Percentiles rank a stretch among this genome's conserved stretches.
Evolutionary conservation across 2,329 filamentous ascomycete genomes (phyloP).

Genomic region (Fusarium sp.): DNA sequence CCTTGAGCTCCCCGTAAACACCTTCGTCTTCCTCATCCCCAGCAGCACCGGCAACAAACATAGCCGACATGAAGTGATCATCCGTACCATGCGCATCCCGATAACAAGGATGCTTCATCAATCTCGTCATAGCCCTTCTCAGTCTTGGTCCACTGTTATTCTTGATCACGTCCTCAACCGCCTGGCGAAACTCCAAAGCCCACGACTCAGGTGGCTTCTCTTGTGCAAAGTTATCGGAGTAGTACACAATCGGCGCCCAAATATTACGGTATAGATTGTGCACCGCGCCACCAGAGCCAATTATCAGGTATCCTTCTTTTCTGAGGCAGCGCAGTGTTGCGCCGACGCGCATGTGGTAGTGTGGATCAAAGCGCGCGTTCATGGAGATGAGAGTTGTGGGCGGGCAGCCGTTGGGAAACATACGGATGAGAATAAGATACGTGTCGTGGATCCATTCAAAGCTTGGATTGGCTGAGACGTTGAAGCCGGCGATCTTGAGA

Average conservation of each 20-base stretch:
- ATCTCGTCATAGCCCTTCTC: slow-evolving; percentile 65
- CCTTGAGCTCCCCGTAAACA: slow-evolving; percentile 58
- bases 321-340: slow-evolving; percentile 21
- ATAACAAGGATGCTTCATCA: slow-evolving; percentile 77
- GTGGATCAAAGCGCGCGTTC: slow-evolving; percentile 42
- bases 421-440: slow-evolving; percentile 74
- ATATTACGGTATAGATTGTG: slow-evolving; percentile 77
- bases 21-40: slow-evolving; percentile 60
- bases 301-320: slow-evolving; percentile 58
- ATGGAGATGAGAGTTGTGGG: slow-evolving; percentile 64
- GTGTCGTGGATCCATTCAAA: slow-evolving; percentile 82
- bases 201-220: slow-evolving; percentile 53
- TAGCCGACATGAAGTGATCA: slow-evolving; percentile 75
- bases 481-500: slow-evolving; percentile 64
- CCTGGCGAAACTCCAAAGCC: slow-evolving; percentile 74
- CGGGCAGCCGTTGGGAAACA: slow-evolving; percentile 74
- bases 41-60: slow-evolving; percentile 72
- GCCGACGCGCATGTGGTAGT: slow-evolving; percentile 43
- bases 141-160: slow-evolving; percentile 59
- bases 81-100: slow-evolving; percentile 76
- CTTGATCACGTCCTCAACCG: slow-evolving; percentile 68
- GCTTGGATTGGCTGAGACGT: slow-evolving; percentile 61
- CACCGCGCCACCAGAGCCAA: slow-evolving; percentile 71
- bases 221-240: slow-evolving; percentile 28
- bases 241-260: slow-evolving; percentile 70